Evolutionary conservation across 495 filamentous ascomycete genomes (phyloP), one percentile per base, ranked within the genome.

Genomic region (Lasiosphaeria miniovina): DNA sequence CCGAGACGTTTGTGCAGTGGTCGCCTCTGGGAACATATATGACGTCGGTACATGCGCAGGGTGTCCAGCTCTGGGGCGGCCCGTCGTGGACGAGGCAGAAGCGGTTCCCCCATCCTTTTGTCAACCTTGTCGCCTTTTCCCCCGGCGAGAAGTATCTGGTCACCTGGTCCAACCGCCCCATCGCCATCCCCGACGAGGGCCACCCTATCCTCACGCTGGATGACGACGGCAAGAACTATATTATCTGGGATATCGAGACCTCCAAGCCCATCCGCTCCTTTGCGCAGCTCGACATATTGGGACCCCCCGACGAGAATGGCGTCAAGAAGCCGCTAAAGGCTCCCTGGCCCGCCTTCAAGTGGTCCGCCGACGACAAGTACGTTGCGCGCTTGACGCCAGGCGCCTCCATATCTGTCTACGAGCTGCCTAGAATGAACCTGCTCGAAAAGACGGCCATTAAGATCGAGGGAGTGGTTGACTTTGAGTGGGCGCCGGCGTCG

Each of bases 341-440:
- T 55, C 90, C 93, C 65, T 98, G 94, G 94, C 94, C 94, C 32
- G 91, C 93, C 11, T 98, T 98, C 84, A 98, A 98, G 76, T 98
- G 94, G 94, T 96, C 93, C 49, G 78, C 94, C 4, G 94, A 98
- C 68, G 91, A 96, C 79, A 93, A 93, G 72, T 98, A 97, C 73
- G 92, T 97, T 49, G 94, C 94, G 4, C 84, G 94, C 49, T 87
- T 98, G 78, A 90, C 87, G 55, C 93, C 90, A 57, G 89, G 87
- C 59, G 84, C 91, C 61, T 89, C 90, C 34, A 91, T 98, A 69
- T 95, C 92, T 43, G 87, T 98, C 65, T 98, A 96, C 75, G 94
- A 98, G 72, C 78, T 93, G 6, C 94, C 94, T 14, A 84, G 84
- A 59, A 98, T 98, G 94, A 88, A 86, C 68, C 79, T 96, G 46